Evolutionary conservation across 345 rosid genomes (phyloP).

Genomic region (Sisymbrium irio): DNA sequence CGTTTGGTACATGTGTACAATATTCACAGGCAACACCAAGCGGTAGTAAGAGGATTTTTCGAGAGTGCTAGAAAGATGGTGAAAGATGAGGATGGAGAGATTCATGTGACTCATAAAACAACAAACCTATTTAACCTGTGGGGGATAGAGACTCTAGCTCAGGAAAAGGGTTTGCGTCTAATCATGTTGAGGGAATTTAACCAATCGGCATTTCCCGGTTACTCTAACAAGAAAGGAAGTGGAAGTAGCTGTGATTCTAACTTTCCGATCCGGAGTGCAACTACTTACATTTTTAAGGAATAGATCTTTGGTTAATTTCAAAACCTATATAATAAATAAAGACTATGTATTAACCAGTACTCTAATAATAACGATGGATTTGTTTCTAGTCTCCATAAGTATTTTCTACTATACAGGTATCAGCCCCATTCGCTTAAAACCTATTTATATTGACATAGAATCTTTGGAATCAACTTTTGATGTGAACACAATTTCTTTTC

Average conservation of each 20-base stretch:
- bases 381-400: not conserved
- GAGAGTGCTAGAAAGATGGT: not conserved
- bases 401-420: not conserved
- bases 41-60: not conserved
- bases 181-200: not conserved
- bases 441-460: no score
- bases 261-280: not conserved
- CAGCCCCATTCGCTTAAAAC: not conserved
- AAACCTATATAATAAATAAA: not conserved
- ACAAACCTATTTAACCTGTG: not conserved
- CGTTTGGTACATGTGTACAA: not conserved
- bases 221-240: not conserved
- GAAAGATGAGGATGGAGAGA: not conserved
- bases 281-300: not conserved
- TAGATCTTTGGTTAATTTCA: not conserved
- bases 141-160: not conserved
- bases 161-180: conserved; percentile 1
- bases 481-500: no score
- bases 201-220: not conserved
- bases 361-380: not conserved
- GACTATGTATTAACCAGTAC: not conserved
- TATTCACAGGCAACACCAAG: not conserved
- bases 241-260: not conserved
- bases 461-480: no score
- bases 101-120: conserved; percentile 2